These are phyloP conservation scores for Meira nashicola DNA, from an alignment of 1,284 basidiomycete genomes.

Conservation along the genomic window DNA sequence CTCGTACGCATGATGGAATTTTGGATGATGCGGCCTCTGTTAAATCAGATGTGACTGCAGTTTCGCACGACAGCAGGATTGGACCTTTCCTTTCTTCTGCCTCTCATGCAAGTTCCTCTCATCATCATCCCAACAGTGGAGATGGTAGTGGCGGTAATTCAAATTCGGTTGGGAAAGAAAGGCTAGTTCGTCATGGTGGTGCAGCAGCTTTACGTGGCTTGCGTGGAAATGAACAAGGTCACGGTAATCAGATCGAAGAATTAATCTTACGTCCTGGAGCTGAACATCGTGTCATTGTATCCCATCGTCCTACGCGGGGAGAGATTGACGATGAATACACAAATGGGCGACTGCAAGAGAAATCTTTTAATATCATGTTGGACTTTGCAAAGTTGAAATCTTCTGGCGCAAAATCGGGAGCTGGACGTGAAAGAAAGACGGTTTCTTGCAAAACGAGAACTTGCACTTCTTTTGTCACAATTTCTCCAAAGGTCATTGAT, in stretches of 20 bases:
- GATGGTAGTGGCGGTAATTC: not conserved
- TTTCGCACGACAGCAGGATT: conserved; percentile 36
- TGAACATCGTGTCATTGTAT: conserved; percentile 57
- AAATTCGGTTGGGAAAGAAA: not conserved
- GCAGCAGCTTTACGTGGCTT: conserved; percentile 17
- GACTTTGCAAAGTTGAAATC: conserved; percentile 52
- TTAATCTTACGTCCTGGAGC: conserved; percentile 57
- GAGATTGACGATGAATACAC: conserved; percentile 13
- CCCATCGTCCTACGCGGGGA: conserved; percentile 55
- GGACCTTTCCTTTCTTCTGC: conserved; percentile 30
- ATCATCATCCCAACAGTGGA: conserved; percentile 10
- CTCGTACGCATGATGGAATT: too few relatives aligned
- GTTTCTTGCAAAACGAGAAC: conserved; percentile 55
- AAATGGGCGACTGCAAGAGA: conserved; percentile 52
- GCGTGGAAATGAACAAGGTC: conserved; percentile 43
- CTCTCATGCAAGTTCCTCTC: conserved; percentile 21
- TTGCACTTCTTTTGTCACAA: conserved; percentile 57
- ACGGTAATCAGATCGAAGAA: conserved; percentile 56
- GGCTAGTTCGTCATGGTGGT: not conserved
- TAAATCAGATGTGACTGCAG: conserved; percentile 29
- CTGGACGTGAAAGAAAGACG: conserved; percentile 50
- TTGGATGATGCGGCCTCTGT: not conserved
- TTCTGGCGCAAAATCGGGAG: conserved; percentile 36
- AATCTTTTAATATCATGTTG: conserved; percentile 55
- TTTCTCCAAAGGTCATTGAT: conserved; percentile 55